Evolutionary conservation across 208 protist species (phyloP), one percentile per base, ranked within the genome.

Genomic region (Porcisia deanei): DNA sequence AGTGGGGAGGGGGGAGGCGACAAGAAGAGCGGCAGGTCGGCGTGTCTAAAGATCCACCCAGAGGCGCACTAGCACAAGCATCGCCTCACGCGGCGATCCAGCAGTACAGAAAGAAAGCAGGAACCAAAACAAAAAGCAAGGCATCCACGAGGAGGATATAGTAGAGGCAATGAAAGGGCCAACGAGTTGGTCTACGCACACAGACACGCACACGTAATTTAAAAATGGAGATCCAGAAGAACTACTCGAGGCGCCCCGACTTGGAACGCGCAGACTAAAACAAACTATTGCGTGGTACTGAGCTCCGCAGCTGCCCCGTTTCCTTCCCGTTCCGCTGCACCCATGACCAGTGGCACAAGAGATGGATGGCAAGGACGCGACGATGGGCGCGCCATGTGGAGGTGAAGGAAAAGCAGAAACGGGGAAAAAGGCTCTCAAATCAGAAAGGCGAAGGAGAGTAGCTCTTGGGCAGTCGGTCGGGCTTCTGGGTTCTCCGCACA

Each of bases 361-460:
- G 41, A 30, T 37, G 10, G 16, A 34, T 43, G 4, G 6, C 41
- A 5, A 57, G 22, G 45, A 64, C 18, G 37, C 37, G 43, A n/a
- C 16, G 39, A 34, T 3, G 22, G 43, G 16, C 43, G 43, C 45
- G 64, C 9, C 14, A 53, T 16, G 16, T 1, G 64, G 22, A n/a
- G 47, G 52, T 10, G 47, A 71, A 20, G 30, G 1, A 43, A 14
- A n/a, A 47, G 67, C 7, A 49, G 22, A 49, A n/a, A 9, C 3
- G 30, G 18, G 30, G 30, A 30, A 30, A 30, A 67, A 20, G 41
- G 18, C 7, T 47, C 68, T 72, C 68, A 72, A 52, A 94, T 75
- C 22, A 94, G 67, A 67, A 93, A 92, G 5, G 85, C 73, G 63
- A 89, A 87, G 14, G 78, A 87, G 54, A 90, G 81, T 9, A 95